Evolutionary conservation across 2,329 filamentous ascomycete genomes (phyloP), one percentile per base, ranked within the genome.

Genomic region (Chlorencoelia australis): DNA sequence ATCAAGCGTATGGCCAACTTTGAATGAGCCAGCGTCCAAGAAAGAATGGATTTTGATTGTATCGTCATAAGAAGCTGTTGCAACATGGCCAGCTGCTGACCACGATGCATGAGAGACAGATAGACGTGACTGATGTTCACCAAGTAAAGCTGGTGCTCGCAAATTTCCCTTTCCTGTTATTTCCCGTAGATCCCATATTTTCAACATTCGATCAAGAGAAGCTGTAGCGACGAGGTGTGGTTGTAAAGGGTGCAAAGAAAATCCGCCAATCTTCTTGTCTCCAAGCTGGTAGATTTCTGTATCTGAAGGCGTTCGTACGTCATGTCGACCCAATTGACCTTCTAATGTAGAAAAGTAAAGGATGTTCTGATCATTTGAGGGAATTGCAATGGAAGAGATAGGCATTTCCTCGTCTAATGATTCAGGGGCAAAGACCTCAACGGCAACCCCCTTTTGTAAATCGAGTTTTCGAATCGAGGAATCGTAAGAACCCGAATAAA

Each of bases 261-360:
- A 96, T 1, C 91, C 91, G 13, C 91, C 91, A 36, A 98, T 95
- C 55, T 98, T 98, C 58, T 94, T 88, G 35, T 93, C 87, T 0
- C 79, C 82, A 0, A 96, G 65, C 7, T 75, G 69, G 72, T 85
- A 93, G 1, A 82, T 64, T 11, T 86, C 73, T 0, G 72, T 69
- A 3, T 75, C 67, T 5, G 62, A 61, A 0, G 68, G 59, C 0
- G 71, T 68, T 6, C 89, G 76, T 37, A 81, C 69, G 52, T 98
- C 91, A 52, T 91, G 78, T 1, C 82, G 77, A 0, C 88, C 88
- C 18, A 96, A 79, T 0, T 67, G 68, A 2, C 91, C 91, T 21
- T 83, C 71, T 0, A 98, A 65, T 0, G 89, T 95, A 0, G 88
- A 89, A 60, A 95, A 96, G 53, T 87, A 82, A 1, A 98, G 64